Percentiles rank a stretch among this genome's conserved stretches.
These are phyloP conservation scores for Gossypioides kirkii DNA, from an alignment of 345 rosid genomes.

Conservation along the genomic window DNA sequence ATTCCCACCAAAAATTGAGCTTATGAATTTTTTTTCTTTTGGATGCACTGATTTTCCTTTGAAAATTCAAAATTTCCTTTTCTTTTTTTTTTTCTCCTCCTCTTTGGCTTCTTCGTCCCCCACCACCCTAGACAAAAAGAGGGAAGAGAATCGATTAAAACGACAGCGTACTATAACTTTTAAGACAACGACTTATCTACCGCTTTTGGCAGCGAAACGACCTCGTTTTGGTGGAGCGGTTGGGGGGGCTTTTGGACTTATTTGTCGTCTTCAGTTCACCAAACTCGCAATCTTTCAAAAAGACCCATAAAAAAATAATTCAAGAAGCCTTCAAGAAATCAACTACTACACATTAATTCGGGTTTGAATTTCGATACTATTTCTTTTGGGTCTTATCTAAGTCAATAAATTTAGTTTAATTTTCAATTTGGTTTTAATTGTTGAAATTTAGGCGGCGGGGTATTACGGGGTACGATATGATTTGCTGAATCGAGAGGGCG, in stretches of 20 bases:
- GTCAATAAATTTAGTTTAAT: background rate
- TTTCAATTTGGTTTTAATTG: constrained; percentile 7
- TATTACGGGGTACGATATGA: constrained; percentile 4
- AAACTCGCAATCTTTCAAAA: constrained; percentile 24
- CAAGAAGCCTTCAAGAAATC: constrained; percentile 3
- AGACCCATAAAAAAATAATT: constrained; percentile 8
- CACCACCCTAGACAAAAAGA: background rate
- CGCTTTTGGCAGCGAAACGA: constrained; percentile 5
- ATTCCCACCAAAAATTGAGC: too few species aligned
- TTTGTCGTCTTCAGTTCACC: constrained; percentile 39
- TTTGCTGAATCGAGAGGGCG: constrained; percentile 16
- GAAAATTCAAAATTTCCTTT: too few species aligned
- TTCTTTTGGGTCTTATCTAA: background rate
- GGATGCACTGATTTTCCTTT: too few species aligned
- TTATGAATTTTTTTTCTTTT: too few species aligned
- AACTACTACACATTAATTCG: background rate
- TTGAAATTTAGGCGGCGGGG: constrained; percentile 19
- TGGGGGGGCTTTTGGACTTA: constrained; percentile 11
- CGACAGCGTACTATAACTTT: constrained; percentile 13
- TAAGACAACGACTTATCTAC: constrained; percentile 14
- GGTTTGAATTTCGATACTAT: constrained; percentile 11
- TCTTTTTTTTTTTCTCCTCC: too few species aligned
- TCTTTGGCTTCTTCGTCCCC: too few species aligned
- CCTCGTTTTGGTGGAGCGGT: constrained; percentile 22
- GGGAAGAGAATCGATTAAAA: background rate